Base-by-base conservation (phyloP, 768 basidiomycete species). In the Phlebiopsis flavidoalba region DNA sequence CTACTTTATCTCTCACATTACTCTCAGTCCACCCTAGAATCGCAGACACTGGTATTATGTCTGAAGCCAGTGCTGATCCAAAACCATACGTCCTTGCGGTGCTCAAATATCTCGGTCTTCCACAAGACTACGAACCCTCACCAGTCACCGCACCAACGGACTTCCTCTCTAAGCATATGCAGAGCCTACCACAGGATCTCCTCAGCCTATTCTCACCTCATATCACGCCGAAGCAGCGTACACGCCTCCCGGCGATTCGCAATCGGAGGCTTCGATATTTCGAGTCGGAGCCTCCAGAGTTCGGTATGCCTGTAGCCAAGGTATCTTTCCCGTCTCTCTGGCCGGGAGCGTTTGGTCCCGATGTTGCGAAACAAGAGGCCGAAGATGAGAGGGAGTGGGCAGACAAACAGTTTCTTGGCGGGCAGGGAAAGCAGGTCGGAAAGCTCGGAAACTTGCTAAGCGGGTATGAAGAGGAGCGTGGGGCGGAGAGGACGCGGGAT, bases 381-480 rank as follows among this genome's bases (percentile, higher is more conserved):
- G 73, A 74, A 45, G 91, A 91, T 14, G 91, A 94, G 72, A 80
- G 76, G 64, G 75, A 76, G 40, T 94, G 91, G 91, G 89, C 75
- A 5, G 76, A 83, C 56, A 77, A 71, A 17, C 75, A 78, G 19
- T 92, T 93, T 69, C 66, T 93, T 59, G 72, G 75, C 33, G 88
- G 85, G 1, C 35, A 43, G 22, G 54, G 54, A 21, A 71, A 71
- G 22, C 82, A 86, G 61, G 81, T 93, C 11, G 89, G 89, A 40
- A 89, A 88, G 63, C 72, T 92, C 17, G 91, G 84, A 1, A 70
- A 69, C 5, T 74, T 94, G 8, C 73, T 94, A 8, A 84, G 82
- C 3, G 83, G 78, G 6, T 92, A 89, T 66, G 91, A 92, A 66
- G 91, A 89, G 65, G 91, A 91, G 69, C 79, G 92, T 61, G 86